Evolutionary conservation across 1,139 yeast genomes (phyloP).

Genomic region (Diutina ranongensis): DNA sequence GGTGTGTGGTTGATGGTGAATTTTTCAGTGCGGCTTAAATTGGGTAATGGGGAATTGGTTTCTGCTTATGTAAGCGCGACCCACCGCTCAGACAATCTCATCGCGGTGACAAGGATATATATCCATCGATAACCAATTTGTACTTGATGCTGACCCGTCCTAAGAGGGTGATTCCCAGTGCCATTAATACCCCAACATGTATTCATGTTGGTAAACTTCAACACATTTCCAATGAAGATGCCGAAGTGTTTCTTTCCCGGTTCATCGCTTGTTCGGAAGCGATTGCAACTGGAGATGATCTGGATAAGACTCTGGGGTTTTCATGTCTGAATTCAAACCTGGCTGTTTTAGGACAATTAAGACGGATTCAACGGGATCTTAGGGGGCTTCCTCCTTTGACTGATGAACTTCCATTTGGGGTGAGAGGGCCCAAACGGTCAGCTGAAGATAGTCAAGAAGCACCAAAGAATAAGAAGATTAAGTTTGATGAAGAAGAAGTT

Average conservation of each 20-base stretch:
- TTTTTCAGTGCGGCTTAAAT: too few species aligned
- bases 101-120: too few species aligned
- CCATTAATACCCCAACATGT: not conserved
- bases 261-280: not conserved
- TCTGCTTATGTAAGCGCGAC: too few species aligned
- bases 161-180: not conserved
- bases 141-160: conserved; percentile 1
- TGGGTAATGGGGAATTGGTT: too few species aligned
- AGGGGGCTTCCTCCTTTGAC: conserved; percentile 2
- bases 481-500: not conserved
- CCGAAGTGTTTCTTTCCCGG: not conserved
- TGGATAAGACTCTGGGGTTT: not conserved
- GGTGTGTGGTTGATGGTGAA: too few species aligned
- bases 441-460: not conserved
- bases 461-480: conserved; percentile 1
- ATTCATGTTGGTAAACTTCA: not conserved
- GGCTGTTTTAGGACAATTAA: not conserved
- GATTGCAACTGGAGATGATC: not conserved
- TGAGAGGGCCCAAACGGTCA: not conserved
- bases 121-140: too few species aligned
- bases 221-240: not conserved
- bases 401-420: not conserved
- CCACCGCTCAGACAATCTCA: too few species aligned
- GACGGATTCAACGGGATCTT: conserved; percentile 2
- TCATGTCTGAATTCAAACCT: not conserved